Evolutionary conservation across 2,329 filamentous ascomycete species (phyloP).

Genomic region (Colletotrichum eremochloae): DNA sequence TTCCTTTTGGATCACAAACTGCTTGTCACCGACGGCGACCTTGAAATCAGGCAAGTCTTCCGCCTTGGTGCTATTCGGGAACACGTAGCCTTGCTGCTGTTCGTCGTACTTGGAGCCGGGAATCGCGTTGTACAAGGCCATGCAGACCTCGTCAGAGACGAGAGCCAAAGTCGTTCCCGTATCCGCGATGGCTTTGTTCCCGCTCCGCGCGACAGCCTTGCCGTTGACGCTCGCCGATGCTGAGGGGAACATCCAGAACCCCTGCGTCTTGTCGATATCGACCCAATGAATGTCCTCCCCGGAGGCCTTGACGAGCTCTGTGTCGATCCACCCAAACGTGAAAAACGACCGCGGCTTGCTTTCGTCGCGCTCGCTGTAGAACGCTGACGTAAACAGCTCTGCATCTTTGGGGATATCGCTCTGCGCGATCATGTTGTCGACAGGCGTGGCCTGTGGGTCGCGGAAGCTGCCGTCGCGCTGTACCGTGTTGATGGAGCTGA

Average conservation of each 20-base stretch:
- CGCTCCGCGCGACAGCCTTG: slow-evolving; percentile 51
- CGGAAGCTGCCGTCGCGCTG: slow-evolving; percentile 60
- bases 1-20: slow-evolving; percentile 46
- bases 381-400: slow-evolving; percentile 36
- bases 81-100: slow-evolving; percentile 50
- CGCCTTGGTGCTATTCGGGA: slow-evolving; percentile 55
- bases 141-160: slow-evolving; percentile 47
- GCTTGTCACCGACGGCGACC: slow-evolving; percentile 69
- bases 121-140: slow-evolving; percentile 46
- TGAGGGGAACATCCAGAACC: slow-evolving; percentile 78
- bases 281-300: slow-evolving; percentile 71
- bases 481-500: slow-evolving; percentile 75
- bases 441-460: slow-evolving; percentile 75
- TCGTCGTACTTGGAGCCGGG: slow-evolving; percentile 44
- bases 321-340: slow-evolving; percentile 80
- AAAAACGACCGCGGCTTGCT: slow-evolving; percentile 72
- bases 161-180: slow-evolving; percentile 75
- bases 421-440: slow-evolving; percentile 77
- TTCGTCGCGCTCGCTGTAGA: slow-evolving; percentile 52
- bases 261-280: slow-evolving; percentile 69
- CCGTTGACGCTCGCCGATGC: slow-evolving; percentile 67
- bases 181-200: slow-evolving; percentile 66
- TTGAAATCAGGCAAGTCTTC: slow-evolving; percentile 59
- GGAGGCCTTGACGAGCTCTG: slow-evolving; percentile 67
- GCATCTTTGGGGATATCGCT: slow-evolving; percentile 80